Base-by-base conservation (phyloP, 352 stramenopile species). In the Globisporangium ultimum region DNA sequence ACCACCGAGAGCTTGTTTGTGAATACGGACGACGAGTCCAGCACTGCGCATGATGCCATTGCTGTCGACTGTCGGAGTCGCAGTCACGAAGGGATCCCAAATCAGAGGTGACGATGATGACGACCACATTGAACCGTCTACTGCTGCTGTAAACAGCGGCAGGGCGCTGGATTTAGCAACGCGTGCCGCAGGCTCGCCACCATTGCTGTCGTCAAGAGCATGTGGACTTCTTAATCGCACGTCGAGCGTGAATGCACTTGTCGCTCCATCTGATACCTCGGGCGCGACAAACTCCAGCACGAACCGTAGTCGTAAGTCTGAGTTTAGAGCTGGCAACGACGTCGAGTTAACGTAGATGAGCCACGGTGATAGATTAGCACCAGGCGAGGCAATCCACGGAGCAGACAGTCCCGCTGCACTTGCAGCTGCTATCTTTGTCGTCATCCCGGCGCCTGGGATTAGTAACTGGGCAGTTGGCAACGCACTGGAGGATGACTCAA, bases 321-420 rank as follows among this genome's bases (percentile, higher is more conserved):
- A 28, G 32, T 22, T 12, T 14, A 32, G 15, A 2, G 50, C 15
- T 11, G 47, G 47, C 15, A 14, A 15, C 14, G 46, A 52, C 2
- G 17, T 28, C 21, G 22, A 42, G 3, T 28, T 36, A 2, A 14
- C n/a, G 15, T 61, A 48, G 15, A 41, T 13, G 36, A 41, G 7
- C 36, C 36, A 41, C 36, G 36, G 36, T n/a, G n/a, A n/a, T n/a
- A n/a, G n/a, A n/a, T n/a, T n/a, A n/a, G n/a, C n/a, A n/a, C n/a
- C n/a, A n/a, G n/a, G n/a, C n/a, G n/a, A 48, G 2, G 21, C 20
- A 40, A 61, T 48, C 55, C 55, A 48, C 36, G 55, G n/a, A n/a
- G n/a, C n/a, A n/a, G n/a, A n/a, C n/a, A n/a, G n/a, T n/a, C n/a
- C n/a, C n/a, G n/a, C n/a, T n/a, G n/a, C n/a, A n/a, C n/a, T n/a